Evolutionary conservation across 2,329 filamentous ascomycete species (phyloP), one percentile per base, ranked within the genome.

Genomic region (Colletotrichum musae): DNA sequence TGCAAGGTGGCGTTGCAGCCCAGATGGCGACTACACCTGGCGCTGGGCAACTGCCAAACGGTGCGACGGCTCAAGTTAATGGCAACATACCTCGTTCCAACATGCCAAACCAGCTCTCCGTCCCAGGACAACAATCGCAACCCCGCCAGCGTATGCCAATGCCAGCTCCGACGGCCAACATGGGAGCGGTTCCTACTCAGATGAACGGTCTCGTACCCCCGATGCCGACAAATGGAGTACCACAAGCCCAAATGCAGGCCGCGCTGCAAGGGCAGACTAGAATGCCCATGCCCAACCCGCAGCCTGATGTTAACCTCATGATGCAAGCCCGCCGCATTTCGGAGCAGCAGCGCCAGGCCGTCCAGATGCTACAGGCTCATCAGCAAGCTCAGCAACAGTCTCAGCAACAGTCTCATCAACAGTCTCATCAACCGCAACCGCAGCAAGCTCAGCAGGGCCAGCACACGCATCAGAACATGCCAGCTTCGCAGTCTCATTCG

Each of bases 171-270:
- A 77, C 85, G 74, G 85, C 86, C 76, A 78, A 86, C 76, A 85
- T 88, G 80, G 74, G 84, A 62, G 81, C 77, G 9, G 79, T 85
- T 9, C 80, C 82, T 51, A 80, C 81, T n/a, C 88, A 84, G 76
- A 84, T 87, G 70, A 85, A 81, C 62, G 86, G 80, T 70, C 86
- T 84, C 52, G 85, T 83, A 67, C 86, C 82, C 28, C 88, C 83
- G 3, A 85, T 89, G 76, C 86, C 88, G 50, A 87, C 93, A 83
- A 89, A 89, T 68, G 87, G 88, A 53, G 85, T 93, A 26, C 89
- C 91, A 45, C 91, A 93, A 76, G 90, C 92, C 26, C 92, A 92
- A 72, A 87, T 94, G 82, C 91, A 92, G 74, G 85, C 86, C 16
- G 82, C 86, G 41, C 84, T 86, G 78, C 84, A 83, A 71, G 81